phyloP scores from a whole-genome alignment of 345 rosid genomes.

The Trapa incisa region DNA sequence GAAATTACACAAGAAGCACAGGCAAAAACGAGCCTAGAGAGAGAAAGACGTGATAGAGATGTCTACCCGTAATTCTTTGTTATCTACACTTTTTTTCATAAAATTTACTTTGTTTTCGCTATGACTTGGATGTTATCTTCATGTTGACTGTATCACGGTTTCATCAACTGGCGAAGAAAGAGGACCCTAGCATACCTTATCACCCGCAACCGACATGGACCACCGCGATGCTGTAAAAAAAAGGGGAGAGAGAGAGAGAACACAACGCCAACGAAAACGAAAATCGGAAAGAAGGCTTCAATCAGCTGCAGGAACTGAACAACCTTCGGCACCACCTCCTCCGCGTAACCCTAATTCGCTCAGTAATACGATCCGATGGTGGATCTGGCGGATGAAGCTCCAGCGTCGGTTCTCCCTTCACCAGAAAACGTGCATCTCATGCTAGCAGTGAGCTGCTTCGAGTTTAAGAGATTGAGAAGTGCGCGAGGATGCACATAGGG shows the following conservation, averaged over 20 bases:
- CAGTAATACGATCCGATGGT: not conserved
- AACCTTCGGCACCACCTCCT: not conserved
- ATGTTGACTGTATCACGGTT: not conserved
- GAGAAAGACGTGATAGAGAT: not conserved
- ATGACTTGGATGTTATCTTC: not conserved
- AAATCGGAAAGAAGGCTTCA: not conserved
- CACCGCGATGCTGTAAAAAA: not conserved
- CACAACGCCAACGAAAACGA: not conserved
- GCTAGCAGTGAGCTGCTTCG: not conserved
- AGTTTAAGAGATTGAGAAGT: not conserved
- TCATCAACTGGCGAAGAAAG: not conserved
- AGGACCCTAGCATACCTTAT: not conserved
- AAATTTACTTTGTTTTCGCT: not conserved
- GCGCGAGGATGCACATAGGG: no score
- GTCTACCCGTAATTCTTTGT: not conserved
- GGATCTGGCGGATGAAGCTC: conserved; percentile 1
- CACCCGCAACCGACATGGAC: not conserved
- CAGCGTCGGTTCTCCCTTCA: not conserved
- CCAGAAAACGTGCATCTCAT: not conserved
- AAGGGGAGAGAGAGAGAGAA: not conserved
- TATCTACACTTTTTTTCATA: not conserved
- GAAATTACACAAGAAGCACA: not conserved
- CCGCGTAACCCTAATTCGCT: conserved; percentile 2
- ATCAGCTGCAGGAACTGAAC: not conserved
- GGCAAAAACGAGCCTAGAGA: not conserved